A percentile compares a stretch with the other conserved stretches of the same genome.
Evolutionary conservation across 176 grass and related monocot species (phyloP).

Genomic region (Oryza punctata): DNA sequence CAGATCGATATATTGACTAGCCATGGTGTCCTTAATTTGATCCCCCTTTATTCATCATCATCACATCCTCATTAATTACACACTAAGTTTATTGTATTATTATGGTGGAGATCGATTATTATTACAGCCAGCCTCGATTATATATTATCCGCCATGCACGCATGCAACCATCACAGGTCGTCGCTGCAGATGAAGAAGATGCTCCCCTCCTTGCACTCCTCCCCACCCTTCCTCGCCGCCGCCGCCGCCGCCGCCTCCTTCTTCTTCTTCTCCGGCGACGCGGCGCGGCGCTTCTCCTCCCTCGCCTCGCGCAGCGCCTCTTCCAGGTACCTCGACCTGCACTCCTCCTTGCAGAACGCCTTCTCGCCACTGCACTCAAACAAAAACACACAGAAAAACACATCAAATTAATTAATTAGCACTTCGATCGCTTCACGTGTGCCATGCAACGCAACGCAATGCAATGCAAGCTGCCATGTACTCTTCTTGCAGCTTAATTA

Average conservation of each 20-base stretch:
- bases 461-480: too few species aligned
- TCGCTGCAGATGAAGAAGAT: constrained; percentile 46
- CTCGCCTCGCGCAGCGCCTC: constrained; percentile 40
- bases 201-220: neutral
- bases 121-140: too few species aligned
- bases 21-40: too few species aligned
- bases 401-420: neutral
- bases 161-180: neutral
- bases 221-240: neutral
- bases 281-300: neutral
- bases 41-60: too few species aligned
- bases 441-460: too few species aligned
- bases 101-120: too few species aligned
- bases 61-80: too few species aligned
- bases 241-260: neutral
- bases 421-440: neutral
- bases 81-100: too few species aligned
- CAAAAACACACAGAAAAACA: neutral
- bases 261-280: neutral
- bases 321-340: constrained; percentile 38
- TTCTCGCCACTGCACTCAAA: constrained; percentile 48
- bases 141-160: neutral
- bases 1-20: too few species aligned
- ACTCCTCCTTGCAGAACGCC: constrained; percentile 56
- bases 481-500: too few species aligned